Evolutionary conservation across 352 stramenopile species (phyloP), one percentile per base, ranked within the genome.

Genomic region (Phytophthora pisi): DNA sequence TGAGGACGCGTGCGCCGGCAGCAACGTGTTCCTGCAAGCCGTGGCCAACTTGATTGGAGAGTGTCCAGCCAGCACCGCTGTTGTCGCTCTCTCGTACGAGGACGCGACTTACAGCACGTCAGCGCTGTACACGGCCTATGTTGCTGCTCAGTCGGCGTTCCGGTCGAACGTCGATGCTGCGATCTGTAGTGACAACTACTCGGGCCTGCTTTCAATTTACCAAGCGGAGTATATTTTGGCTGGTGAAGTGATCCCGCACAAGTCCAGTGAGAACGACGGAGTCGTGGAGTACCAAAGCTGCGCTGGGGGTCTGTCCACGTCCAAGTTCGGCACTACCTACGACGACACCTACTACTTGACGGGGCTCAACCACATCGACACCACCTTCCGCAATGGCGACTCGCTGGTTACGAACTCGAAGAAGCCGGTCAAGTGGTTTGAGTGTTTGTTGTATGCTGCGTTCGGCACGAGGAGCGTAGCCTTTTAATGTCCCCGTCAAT

Each of bases 241-340:
- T 5, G 67, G 66, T 5, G 50, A 42, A 6, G 34, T 73, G 46
- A 74, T 71, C 4, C 66, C 63, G 9, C 69, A 78, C 63, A 66
- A 70, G 51, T 74, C 70, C 23, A 40, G 36, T 3, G 54, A 60
- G 50, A 77, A 74, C 55, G 66, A 74, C 34, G 66, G 66, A 0
- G 30, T 74, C 9, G 61, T 83, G 2, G 72, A 78, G 59, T 80
- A 72, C 55, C 49, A 76, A 45, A 83, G 75, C 66, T 80, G 72
- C 36, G 55, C 57, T 4, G 65, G 51, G 5, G 66, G 64, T 0
- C 45, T 81, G 1, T 64, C 66, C 18, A 50, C 49, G 7, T 67
- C 52, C 53, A 67, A 67, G 45, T 80, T 84, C 23, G 61, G 55
- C 36, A 62, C 30, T 24, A 70, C 30, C 16, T 73, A 73, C 53